Conservation (phyloP, 2,329 filamentous ascomycete species). For the Aspergillus calidoustus region DNA sequence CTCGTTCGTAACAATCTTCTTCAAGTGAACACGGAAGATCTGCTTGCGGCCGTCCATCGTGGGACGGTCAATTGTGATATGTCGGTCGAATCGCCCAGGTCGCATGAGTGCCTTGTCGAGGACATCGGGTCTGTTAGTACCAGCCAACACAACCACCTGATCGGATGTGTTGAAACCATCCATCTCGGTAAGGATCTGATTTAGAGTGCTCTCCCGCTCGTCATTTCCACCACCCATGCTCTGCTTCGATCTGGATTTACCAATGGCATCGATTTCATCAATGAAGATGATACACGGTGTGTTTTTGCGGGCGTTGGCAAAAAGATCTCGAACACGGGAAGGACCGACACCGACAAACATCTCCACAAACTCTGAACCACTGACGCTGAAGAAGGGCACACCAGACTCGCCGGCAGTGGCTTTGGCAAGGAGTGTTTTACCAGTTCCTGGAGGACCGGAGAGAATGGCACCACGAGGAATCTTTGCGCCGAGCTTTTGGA, state of each 20-base stretch:
- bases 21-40: slow-evolving; percentile 92
- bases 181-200: slow-evolving; percentile 99
- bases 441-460: slow-evolving; percentile 95
- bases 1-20: slow-evolving; percentile 92
- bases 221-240: slow-evolving; percentile 91
- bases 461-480: slow-evolving; percentile 96
- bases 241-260: slow-evolving; percentile 82
- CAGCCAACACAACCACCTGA: slow-evolving; percentile 94
- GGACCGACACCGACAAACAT: slow-evolving; percentile 99
- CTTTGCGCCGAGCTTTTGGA: slow-evolving; percentile 93
- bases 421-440: slow-evolving; percentile 96
- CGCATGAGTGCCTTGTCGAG: slow-evolving; percentile 96
- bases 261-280: slow-evolving; percentile 98
- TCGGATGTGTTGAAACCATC: slow-evolving; percentile 98
- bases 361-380: slow-evolving; percentile 97
- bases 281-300: slow-evolving; percentile 99
- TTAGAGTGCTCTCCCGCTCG: slow-evolving; percentile 93
- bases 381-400: slow-evolving; percentile 97
- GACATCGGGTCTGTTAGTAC: slow-evolving; percentile 93
- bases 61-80: slow-evolving; percentile 91
- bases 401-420: slow-evolving; percentile 96
- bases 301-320: slow-evolving; percentile 91
- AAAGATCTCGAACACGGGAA: slow-evolving; percentile 91
- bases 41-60: slow-evolving; percentile 97
- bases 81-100: slow-evolving; percentile 93